Percentiles rank a stretch among this genome's conserved stretches.
Evolutionary conservation across 2,329 filamentous ascomycete genomes (phyloP).

Genomic region (Penicillium sp.): DNA sequence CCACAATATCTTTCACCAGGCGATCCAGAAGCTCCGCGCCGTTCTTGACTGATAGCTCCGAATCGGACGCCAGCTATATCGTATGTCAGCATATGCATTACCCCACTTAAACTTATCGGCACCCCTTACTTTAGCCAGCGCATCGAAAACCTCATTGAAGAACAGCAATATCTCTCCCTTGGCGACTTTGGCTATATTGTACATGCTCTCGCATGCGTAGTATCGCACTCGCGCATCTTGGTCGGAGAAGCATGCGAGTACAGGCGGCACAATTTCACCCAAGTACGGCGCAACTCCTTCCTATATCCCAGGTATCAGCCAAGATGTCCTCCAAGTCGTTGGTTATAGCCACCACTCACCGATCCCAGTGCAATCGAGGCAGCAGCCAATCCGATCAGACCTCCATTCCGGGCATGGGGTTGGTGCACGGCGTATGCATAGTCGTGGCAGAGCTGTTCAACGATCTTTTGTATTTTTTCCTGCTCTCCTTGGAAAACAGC

Average conservation of each 20-base stretch:
- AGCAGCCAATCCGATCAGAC: conserved; percentile 90
- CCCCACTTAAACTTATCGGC: background rate
- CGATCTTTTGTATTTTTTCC: conserved; percentile 77
- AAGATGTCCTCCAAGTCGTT: background rate
- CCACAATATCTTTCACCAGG: conserved; percentile 92
- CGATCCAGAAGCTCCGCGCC: conserved; percentile 93
- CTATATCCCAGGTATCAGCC: conserved; percentile 22
- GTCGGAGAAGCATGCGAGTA: conserved; percentile 94
- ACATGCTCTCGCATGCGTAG: conserved; percentile 99
- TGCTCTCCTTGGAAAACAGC: conserved; percentile 74
- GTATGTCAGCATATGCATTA: conserved; percentile 14
- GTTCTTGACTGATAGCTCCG: conserved; percentile 96
- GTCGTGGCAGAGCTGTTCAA: conserved; percentile 95
- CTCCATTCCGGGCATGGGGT: conserved; percentile 92
- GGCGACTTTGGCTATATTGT: conserved; percentile 98
- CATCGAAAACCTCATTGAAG: conserved; percentile 98
- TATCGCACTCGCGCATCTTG: conserved; percentile 97
- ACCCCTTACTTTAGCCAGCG: conserved; percentile 78
- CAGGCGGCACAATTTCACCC: conserved; percentile 90
- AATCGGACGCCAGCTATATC: conserved; percentile 82
- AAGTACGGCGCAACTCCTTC: conserved; percentile 91
- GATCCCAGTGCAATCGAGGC: conserved; percentile 92
- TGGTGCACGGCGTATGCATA: conserved; percentile 97
- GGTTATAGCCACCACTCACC: conserved; percentile 56
- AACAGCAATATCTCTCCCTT: conserved; percentile 96